Evolutionary conservation across 2,329 filamentous ascomycete species (phyloP).

Genomic region (Aspergillus spinulosporus): DNA sequence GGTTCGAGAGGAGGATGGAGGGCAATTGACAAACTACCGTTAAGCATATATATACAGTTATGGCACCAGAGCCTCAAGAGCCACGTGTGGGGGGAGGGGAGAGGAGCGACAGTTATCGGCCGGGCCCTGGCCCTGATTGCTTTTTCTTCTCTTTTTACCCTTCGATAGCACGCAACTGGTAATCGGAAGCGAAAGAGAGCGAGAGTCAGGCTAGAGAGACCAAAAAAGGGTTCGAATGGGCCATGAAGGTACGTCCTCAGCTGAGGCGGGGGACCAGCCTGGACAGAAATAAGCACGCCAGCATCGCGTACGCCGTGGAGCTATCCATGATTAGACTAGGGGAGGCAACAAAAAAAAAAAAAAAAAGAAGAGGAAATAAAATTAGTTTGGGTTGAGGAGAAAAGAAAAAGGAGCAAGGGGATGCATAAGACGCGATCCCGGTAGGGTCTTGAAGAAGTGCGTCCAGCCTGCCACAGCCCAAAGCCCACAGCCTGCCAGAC

Average conservation of each 20-base stretch:
- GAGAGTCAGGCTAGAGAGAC: conserved; percentile 14
- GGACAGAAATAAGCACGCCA: conserved; percentile 14
- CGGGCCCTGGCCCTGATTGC: conserved; percentile 1
- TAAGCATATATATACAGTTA: conserved; percentile 14
- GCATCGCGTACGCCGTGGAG: conserved; percentile 12
- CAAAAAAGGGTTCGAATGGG: conserved; percentile 4
- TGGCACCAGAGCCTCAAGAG: conserved; percentile 10
- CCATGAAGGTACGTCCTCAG: conserved; percentile 11
- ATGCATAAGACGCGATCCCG: conserved; percentile 4
- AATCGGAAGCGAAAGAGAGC: conserved; percentile 14
- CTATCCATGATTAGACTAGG: conserved; percentile 13
- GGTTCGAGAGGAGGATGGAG: conserved; percentile 2
- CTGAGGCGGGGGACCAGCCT: conserved; percentile 9
- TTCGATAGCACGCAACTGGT: conserved; percentile 6
- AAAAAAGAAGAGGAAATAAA: no score
- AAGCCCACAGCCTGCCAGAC: background rate
- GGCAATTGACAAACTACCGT: background rate
- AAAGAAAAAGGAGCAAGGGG: background rate
- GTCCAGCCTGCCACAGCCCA: background rate
- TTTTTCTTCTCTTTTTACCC: background rate
- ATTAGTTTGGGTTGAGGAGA: no score
- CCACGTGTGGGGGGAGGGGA: conserved; percentile 1
- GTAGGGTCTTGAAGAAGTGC: background rate
- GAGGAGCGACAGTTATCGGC: conserved; percentile 3
- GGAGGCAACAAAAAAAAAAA: conserved; percentile 5